Conservation (phyloP, 345 rosid genomes). For the Combretum micranthum region DNA sequence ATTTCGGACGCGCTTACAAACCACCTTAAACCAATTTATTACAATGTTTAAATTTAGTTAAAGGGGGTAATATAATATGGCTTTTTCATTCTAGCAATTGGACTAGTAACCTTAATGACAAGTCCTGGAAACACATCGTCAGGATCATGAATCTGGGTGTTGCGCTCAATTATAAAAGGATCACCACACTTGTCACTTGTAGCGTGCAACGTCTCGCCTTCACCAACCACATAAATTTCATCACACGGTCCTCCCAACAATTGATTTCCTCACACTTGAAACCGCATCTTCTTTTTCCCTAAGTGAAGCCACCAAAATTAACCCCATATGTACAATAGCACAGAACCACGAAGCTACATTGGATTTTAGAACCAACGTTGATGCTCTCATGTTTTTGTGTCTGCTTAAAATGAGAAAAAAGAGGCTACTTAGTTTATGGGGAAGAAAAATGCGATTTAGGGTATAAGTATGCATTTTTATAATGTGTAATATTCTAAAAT, state of each 20-base stretch:
- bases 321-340: constrained; percentile 34
- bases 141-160: constrained; percentile 79
- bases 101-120: constrained; percentile 50
- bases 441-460: too few relatives aligned
- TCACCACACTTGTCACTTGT: constrained; percentile 76
- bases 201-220: constrained; percentile 73
- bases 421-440: too few relatives aligned
- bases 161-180: constrained; percentile 65
- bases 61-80: too few relatives aligned
- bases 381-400: too few relatives aligned
- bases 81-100: too few relatives aligned
- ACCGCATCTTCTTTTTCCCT: constrained; percentile 24
- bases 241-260: constrained; percentile 45
- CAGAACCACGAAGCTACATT: constrained; percentile 65
- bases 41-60: too few relatives aligned
- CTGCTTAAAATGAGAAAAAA: too few relatives aligned
- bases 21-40: too few relatives aligned
- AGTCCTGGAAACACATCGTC: constrained; percentile 80
- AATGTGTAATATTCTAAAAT: too few relatives aligned
- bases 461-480: too few relatives aligned
- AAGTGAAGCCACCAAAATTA: constrained; percentile 44
- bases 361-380: background rate
- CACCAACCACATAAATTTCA: constrained; percentile 62
- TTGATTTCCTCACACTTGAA: constrained; percentile 32
- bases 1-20: too few relatives aligned